These are phyloP conservation scores for Lindgomyces ingoldianus DNA, from an alignment of 495 filamentous ascomycete genomes.

Conservation along the genomic window DNA sequence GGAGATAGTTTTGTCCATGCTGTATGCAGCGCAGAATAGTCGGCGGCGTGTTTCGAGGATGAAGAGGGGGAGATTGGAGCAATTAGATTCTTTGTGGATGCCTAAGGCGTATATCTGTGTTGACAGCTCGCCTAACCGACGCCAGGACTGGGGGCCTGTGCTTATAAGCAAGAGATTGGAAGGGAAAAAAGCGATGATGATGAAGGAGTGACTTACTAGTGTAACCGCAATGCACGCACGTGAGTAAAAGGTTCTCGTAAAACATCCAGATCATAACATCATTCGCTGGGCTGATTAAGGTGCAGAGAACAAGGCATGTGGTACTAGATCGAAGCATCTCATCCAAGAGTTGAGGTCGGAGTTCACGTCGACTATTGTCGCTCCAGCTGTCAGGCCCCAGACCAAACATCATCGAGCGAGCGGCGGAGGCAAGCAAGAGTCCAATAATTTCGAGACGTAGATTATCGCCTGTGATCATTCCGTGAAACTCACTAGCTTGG, in stretches of 20 bases:
- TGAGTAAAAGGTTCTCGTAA: constrained; percentile 14
- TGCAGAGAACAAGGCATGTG: constrained; percentile 20
- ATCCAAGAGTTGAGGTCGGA: neutral
- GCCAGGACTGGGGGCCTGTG: constrained; percentile 19
- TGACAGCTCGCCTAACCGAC: constrained; percentile 22
- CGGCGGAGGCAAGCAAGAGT: constrained; percentile 8
- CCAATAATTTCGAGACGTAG: constrained; percentile 26
- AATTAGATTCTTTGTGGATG: constrained; percentile 21
- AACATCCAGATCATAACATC: constrained; percentile 28
- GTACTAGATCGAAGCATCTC: constrained; percentile 24
- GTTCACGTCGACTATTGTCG: neutral
- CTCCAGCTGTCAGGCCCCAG: neutral
- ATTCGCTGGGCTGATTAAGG: constrained; percentile 10
- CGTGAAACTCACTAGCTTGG: constrained; percentile 10
- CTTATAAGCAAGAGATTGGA: neutral
- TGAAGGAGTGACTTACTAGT: constrained; percentile 7
- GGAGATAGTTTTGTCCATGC: constrained; percentile 18
- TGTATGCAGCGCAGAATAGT: constrained; percentile 13
- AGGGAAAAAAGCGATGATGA: neutral
- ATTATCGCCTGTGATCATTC: constrained; percentile 19
- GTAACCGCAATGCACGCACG: constrained; percentile 11
- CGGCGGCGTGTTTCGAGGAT: constrained; percentile 16
- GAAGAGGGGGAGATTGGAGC: constrained; percentile 9
- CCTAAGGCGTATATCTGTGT: constrained; percentile 28
- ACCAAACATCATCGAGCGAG: constrained; percentile 7